Base-by-base conservation (phyloP, 2,329 filamentous ascomycete species). In the Periglandula ipomoeae region DNA sequence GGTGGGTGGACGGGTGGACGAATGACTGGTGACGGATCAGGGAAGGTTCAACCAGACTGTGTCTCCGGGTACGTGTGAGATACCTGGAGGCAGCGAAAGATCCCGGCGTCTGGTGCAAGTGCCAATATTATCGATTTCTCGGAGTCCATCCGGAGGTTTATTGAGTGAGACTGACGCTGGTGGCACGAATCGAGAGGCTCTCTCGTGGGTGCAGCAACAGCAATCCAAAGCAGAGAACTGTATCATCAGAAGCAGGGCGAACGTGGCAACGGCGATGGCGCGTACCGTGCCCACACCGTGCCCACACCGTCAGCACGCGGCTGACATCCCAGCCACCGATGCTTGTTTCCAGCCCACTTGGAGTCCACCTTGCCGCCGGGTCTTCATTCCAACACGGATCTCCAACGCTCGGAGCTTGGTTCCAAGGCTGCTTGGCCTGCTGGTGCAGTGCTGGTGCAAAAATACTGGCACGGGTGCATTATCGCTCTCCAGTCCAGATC, bases 301-400 rank as follows among this genome's bases (percentile, higher is more conserved):
- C 15, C 13, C 6, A n/a, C 7, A 27, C 40, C 17, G 40, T 30
- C 23, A 41, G 6, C 11, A 41, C 22, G 39, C 39, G n/a, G 20
- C 39, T 41, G 15, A 41, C 39, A 17, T 41, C 19, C 35, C 35
- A 38, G 17, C 35, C 22, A 19, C 10, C 7, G 13, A 27, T 40
- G 38, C 44, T 26, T 19, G 32, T 38, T 27, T 26, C 17, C 5
- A 5, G n/a, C 17, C 17, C 20, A 32, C 32, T 26, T 27, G n/a
- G 40, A 22, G 23, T 19, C 32, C 20, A 32, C 44, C 8, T 13
- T 13, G 32, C 38, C 32, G 17, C 34, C 44, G 15, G 32, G 44
- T n/a, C 32, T 46, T 38, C 44, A 46, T 46, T 46, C 44, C 44
- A 46, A 13, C 44, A 13, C 44, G n/a, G 27, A 34, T 46, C 44